Percentiles rank a stretch among this genome's conserved stretches.
phyloP scores from a whole-genome alignment of 768 basidiomycete species.

The Suillus paluster region DNA sequence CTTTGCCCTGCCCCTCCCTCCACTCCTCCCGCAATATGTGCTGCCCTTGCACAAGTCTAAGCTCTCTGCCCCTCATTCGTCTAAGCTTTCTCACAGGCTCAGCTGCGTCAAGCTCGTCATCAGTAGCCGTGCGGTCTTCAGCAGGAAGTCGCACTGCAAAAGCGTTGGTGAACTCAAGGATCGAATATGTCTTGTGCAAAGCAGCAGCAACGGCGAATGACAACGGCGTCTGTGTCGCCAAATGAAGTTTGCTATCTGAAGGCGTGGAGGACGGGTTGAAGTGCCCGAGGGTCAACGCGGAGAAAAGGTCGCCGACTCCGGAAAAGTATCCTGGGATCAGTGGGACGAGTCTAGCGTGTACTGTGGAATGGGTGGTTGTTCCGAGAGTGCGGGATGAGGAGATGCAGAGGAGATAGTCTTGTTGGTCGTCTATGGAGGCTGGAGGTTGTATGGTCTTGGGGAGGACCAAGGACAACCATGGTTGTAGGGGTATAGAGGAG shows the following conservation, averaged over 20 bases:
- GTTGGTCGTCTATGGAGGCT: slow-evolving; percentile 21
- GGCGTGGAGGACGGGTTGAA: slow-evolving; percentile 46
- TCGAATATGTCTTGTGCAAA: slow-evolving; percentile 74
- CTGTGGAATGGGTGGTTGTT: slow-evolving; percentile 37
- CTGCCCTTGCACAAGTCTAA: slow-evolving; percentile 82
- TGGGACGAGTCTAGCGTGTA: slow-evolving; percentile 76
- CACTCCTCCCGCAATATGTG: slow-evolving; percentile 58
- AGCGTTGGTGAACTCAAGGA: slow-evolving; percentile 65
- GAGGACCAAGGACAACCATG: slow-evolving; percentile 61
- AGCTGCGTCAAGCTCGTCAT: slow-evolving; percentile 73
- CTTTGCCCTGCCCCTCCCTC: slow-evolving; percentile 32
- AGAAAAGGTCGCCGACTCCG: slow-evolving; percentile 97
- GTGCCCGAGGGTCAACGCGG: slow-evolving; percentile 86
- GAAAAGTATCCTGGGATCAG: slow-evolving; percentile 91
- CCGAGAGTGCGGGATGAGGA: slow-evolving; percentile 55
- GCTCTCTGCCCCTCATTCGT: slow-evolving; percentile 85
- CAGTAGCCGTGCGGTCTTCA: slow-evolving; percentile 63
- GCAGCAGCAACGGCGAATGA: slow-evolving; percentile 58
- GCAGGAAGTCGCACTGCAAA: slow-evolving; percentile 60
- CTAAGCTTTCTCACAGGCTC: slow-evolving; percentile 66
- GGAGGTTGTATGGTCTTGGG: slow-evolving; percentile 45
- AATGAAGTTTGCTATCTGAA: slow-evolving; percentile 13
- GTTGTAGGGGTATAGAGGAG: slow-evolving; percentile 78
- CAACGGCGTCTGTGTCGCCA: slow-evolving; percentile 32
- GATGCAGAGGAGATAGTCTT: slow-evolving; percentile 76